phyloP scores from a whole-genome alignment of 2,329 filamentous ascomycete species.

The Hypoxylon sp. region DNA sequence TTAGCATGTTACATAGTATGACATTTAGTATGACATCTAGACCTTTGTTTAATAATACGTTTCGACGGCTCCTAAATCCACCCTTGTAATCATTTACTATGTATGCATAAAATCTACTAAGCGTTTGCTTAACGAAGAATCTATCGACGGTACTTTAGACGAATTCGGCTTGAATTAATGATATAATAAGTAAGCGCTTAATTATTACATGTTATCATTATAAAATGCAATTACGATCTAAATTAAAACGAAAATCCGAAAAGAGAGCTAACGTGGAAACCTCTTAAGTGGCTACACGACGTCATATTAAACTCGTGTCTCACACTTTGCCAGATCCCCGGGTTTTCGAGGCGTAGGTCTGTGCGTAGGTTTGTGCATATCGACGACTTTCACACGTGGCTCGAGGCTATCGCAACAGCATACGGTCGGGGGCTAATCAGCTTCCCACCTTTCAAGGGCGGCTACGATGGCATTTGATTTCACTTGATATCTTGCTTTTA shows the following conservation, averaged over 20 bases:
- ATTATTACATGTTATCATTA: not conserved
- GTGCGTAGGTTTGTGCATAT: too few relatives aligned
- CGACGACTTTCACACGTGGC: not conserved
- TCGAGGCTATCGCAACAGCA: not conserved
- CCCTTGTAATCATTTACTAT: not conserved
- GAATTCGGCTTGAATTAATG: not conserved
- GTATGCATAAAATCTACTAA: slow-evolving; percentile 10
- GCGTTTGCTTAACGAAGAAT: slow-evolving; percentile 2
- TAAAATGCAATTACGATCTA: not conserved
- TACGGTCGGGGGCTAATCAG: slow-evolving; percentile 4
- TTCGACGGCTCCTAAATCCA: slow-evolving; percentile 5
- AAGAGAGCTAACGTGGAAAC: slow-evolving; percentile 15
- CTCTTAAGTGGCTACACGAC: slow-evolving; percentile 20
- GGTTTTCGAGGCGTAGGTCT: slow-evolving; percentile 13
- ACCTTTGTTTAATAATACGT: slow-evolving; percentile 15
- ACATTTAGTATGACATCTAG: slow-evolving; percentile 11
- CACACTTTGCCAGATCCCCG: not conserved
- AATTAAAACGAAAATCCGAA: not conserved
- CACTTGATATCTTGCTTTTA: not conserved
- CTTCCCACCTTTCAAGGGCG: not conserved
- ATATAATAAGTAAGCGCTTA: not conserved
- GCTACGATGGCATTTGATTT: not conserved
- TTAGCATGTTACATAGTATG: slow-evolving; percentile 6
- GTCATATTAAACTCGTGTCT: slow-evolving; percentile 20
- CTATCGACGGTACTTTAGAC: not conserved